Conservation (phyloP, 2,329 filamentous ascomycete species). For the Drechslera avenae region DNA sequence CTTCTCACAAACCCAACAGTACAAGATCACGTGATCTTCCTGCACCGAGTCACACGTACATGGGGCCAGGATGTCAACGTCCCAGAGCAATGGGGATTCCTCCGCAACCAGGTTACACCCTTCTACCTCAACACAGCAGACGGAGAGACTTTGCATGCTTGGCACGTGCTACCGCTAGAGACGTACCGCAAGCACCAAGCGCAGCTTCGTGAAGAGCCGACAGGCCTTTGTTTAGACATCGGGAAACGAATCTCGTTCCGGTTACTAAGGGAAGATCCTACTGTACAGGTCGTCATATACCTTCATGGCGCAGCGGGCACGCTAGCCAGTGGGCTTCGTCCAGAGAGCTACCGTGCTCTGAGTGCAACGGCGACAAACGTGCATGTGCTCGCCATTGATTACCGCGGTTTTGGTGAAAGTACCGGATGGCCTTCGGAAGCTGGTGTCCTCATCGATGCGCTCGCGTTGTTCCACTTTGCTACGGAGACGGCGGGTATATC, state of each 20-base stretch:
- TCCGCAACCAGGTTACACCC: constrained; percentile 57
- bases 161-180: constrained; percentile 58
- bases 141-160: constrained; percentile 53
- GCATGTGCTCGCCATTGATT: constrained; percentile 65
- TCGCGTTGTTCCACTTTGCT: constrained; percentile 61
- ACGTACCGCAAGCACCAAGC: constrained; percentile 53
- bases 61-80: constrained; percentile 59
- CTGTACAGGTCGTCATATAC: constrained; percentile 67
- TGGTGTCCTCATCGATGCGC: constrained; percentile 61
- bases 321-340: constrained; percentile 60
- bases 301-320: constrained; percentile 64
- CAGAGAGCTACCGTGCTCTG: constrained; percentile 62
- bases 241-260: constrained; percentile 63
- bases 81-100: constrained; percentile 56
- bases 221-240: constrained; percentile 60
- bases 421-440: constrained; percentile 60
- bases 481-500: constrained; percentile 58
- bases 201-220: constrained; percentile 49
- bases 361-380: constrained; percentile 58
- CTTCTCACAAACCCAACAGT: constrained; percentile 55
- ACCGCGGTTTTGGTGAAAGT: constrained; percentile 64
- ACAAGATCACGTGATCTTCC: constrained; percentile 63
- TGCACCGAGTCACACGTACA: constrained; percentile 60
- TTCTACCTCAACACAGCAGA: constrained; percentile 54
- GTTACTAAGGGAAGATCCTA: constrained; percentile 66